Evolutionary conservation across 192 early-diverging fungal genomes (phyloP), one percentile per base, ranked within the genome.

Genomic region (Blastocladiella britannica): DNA sequence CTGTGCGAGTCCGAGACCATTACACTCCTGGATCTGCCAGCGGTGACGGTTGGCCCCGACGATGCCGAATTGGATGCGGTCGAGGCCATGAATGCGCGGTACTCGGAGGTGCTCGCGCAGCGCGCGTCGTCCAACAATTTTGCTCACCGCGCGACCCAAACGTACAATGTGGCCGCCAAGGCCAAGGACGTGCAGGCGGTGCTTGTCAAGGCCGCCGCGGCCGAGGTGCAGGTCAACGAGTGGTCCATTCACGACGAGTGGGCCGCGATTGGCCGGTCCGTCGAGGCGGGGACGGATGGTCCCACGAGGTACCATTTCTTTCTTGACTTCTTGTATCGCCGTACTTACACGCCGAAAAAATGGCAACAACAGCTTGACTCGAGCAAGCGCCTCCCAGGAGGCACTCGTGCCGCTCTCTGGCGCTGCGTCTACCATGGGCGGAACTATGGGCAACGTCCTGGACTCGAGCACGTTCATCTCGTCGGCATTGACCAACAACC

Each of bases 101-200:
- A 80, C 64, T 60, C 71, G 53, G 62, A 78, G 63, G 69, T 70
- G 30, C 63, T 67, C 25, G 31, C 56, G 6, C 65, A 55, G 7
- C 56, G 62, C n/a, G 55, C 58, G 5, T 72, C 65, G 60, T 76
- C 75, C 58, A 76, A 80, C 52, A 80, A 77, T 55, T 75, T 69
- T 53, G 64, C 69, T 3, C 64, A 74, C 8, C 51, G 64, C 7
- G 65, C 64, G 6, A 74, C 69, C 65, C 78, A 80, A 57, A 80
- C 78, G n/a, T 62, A 75, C 62, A 67, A 68, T 54, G 37, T 64
- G 5, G 62, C 71, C 9, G 37, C 57, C 25, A 80, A 80, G 52
- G 65, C 47, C 29, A 77, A 78, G 59, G 78, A 80, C 7, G 69
- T 80, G 24, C 78, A 80, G 59, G 73, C 69, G 8, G 55, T 61